These are phyloP conservation scores for Verbena officinalis DNA, from an alignment of 257 asterid species.

Conservation along the genomic window DNA sequence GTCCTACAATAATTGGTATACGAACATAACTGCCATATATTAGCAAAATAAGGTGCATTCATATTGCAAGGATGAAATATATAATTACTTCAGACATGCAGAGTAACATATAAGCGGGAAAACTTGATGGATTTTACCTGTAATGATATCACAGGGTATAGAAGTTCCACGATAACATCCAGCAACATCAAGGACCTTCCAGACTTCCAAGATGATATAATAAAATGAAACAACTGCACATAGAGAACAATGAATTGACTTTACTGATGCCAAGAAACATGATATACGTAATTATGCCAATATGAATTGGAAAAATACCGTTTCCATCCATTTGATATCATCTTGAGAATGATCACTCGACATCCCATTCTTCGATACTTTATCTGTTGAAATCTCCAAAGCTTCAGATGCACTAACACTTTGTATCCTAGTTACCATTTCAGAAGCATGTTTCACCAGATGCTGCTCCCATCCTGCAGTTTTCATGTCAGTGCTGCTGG, in stretches of 20 bases:
- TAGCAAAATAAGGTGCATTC: slow-evolving; percentile 18
- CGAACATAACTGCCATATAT: slow-evolving; percentile 20
- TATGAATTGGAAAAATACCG: slow-evolving; percentile 58
- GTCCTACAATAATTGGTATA: background rate
- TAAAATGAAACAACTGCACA: slow-evolving; percentile 86
- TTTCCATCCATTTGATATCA: slow-evolving; percentile 98
- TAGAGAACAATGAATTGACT: slow-evolving; percentile 31
- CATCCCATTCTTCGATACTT: slow-evolving; percentile 48
- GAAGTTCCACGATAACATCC: slow-evolving; percentile 90
- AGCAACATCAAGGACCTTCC: slow-evolving; percentile 91
- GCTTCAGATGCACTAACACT: slow-evolving; percentile 60
- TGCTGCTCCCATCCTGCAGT: slow-evolving; percentile 64
- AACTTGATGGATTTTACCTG: slow-evolving; percentile 52
- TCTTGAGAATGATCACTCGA: slow-evolving; percentile 67
- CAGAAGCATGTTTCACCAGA: slow-evolving; percentile 71
- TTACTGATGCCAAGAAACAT: slow-evolving; percentile 22
- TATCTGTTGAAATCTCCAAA: slow-evolving; percentile 45
- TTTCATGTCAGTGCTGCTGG: slow-evolving; percentile 31
- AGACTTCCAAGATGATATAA: slow-evolving; percentile 89
- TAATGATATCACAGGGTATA: slow-evolving; percentile 86
- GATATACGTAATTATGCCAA: slow-evolving; percentile 16
- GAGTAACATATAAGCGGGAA: slow-evolving; percentile 18
- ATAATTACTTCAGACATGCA: slow-evolving; percentile 8
- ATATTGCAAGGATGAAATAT: slow-evolving; percentile 18
- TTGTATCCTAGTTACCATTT: slow-evolving; percentile 72